Base-by-base conservation (phyloP, 768 basidiomycete species). In the Rubroboletus satanas region DNA sequence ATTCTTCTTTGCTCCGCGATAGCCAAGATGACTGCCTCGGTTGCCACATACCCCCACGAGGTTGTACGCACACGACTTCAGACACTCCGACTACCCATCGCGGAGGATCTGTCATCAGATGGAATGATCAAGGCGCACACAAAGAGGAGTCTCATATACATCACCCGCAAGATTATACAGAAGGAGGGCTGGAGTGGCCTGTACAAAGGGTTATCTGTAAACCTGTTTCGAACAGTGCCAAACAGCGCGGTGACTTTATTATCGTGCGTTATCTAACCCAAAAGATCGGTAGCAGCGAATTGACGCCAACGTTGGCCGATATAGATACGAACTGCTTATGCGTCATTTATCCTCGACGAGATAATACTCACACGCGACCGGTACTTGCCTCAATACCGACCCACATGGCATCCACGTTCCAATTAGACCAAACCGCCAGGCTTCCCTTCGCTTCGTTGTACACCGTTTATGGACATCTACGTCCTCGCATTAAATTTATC, bases 51-150 rank as follows among this genome's bases (percentile, higher is more conserved):
- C 70, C 97, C 97, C 1, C 97, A 99, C 73, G 97, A 99, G 72
- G 97, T 99, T 42, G 80, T 99, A 35, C 89, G 97, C n/a, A 98
- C 97, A n/a, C 84, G 96, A 6, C 74, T 98, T 45, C 97, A 99
- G 72, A 95, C 96, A 4, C 83, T 87, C 62, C 79, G 82, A 54
- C 81, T 83, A 49, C 87, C 83, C 43, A 75, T 89, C 45, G 76
- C 79, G 42, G 79, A 79, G 61, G 79, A 79, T 59, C 64, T 80
- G 61, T 81, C 81, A 5, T 83, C 83, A 14, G 81, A 83, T 49
- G 82, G 83, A 26, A 82, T 84, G 81, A 62, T 84, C 63, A 81
- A 77, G 64, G 65, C 72, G 32, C 79, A 83, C 55, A 74, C 77
- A 6, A 74, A 76, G 54, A 76, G 83, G 50, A 90, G 91, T n/a